These are phyloP conservation scores for Amanita thiersii DNA, from an alignment of 768 basidiomycete genomes.

Conservation along the genomic window DNA sequence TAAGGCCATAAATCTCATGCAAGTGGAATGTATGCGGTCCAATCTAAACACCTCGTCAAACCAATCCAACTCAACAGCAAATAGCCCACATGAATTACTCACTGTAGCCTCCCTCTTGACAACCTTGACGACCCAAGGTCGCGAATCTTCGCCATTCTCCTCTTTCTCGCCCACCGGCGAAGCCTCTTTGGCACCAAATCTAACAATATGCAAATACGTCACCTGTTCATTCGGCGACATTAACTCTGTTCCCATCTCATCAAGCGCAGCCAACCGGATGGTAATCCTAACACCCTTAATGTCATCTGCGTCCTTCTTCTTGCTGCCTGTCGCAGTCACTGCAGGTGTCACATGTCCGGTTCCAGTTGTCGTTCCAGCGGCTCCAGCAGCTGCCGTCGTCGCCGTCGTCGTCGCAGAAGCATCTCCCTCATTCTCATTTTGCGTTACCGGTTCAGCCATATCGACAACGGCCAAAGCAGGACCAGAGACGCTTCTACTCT, in stretches of 20 bases:
- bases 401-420: background rate
- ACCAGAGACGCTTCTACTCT: conserved; percentile 51
- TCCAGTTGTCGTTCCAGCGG: conserved; percentile 18
- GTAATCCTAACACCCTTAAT: conserved; percentile 68
- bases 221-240: conserved; percentile 75
- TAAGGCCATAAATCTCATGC: conserved; percentile 91
- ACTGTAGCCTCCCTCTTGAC: conserved; percentile 87
- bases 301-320: conserved; percentile 37
- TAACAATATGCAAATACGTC: conserved; percentile 81
- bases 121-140: conserved; percentile 89
- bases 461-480: conserved; percentile 78
- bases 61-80: conserved; percentile 4
- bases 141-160: conserved; percentile 44
- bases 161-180: conserved; percentile 17
- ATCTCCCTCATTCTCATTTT: background rate
- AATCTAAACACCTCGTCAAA: conserved; percentile 39
- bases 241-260: conserved; percentile 63
- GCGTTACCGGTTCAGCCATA: conserved; percentile 5
- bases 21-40: conserved; percentile 91
- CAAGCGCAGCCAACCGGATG: conserved; percentile 77
- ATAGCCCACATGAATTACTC: conserved; percentile 13
- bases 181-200: conserved; percentile 42
- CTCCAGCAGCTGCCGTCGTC: conserved; percentile 22
- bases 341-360: conserved; percentile 5
- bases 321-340: conserved; percentile 30